Evolutionary conservation across 306 rosid genomes (phyloP).

Genomic region (apple (Malus domestica)): ASM211411v1 NC_041804.1:6007501-6008000

Average conservation of each 20-base stretch:
- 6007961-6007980: neutral
- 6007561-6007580: neutral
- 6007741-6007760: neutral
- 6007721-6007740: neutral
- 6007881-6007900: conserved; percentile 72
- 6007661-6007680: neutral
- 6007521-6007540: too few relatives aligned
- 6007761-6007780: neutral
- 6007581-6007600: neutral
- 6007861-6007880: conserved; percentile 55
- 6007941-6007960: neutral
- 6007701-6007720: neutral
- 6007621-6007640: neutral
- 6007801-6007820: conserved; percentile 36
- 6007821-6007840: conserved; percentile 29
- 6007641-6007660: neutral
- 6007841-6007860: conserved; percentile 63
- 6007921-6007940: neutral
- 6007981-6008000: conserved; percentile 79
- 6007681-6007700: neutral
- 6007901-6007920: conserved; percentile 28
- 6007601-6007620: neutral
- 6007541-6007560: too few relatives aligned
- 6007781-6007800: conserved; percentile 49
- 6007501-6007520: rapidly evolving